Percentiles rank a stretch among this genome's conserved stretches.
Conservation (phyloP, 768 basidiomycete genomes). For the Phylloporus sp. region DNA sequence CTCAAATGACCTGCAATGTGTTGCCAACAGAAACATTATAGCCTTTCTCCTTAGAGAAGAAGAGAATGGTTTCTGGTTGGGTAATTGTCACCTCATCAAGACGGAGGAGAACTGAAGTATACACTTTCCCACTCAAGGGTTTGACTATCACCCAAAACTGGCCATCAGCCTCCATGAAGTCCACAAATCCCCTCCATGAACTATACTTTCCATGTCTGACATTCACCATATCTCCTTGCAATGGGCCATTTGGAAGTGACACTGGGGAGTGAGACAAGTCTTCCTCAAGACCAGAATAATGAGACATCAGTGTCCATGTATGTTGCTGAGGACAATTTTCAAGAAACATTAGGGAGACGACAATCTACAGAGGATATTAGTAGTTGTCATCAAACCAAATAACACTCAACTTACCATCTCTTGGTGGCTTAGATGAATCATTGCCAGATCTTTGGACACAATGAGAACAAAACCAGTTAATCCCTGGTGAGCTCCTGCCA, state of each 20-base stretch:
- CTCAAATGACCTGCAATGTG: neutral
- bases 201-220: neutral
- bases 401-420: neutral
- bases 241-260: neutral
- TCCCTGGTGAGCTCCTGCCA: neutral
- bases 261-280: neutral
- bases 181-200: neutral
- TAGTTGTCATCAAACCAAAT: too few species aligned
- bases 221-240: neutral
- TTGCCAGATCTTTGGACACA: neutral
- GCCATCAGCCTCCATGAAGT: too few species aligned
- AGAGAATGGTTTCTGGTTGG: neutral
- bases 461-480: neutral
- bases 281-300: neutral
- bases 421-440: neutral
- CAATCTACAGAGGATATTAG: too few species aligned
- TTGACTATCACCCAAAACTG: neutral
- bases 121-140: too few species aligned
- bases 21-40: neutral
- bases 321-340: neutral
- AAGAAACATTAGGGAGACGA: neutral
- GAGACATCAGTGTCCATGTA: neutral
- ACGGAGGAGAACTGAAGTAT: neutral
- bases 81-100: neutral
- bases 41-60: neutral